phyloP scores from a whole-genome alignment of 805 yeast genomes.

The Teunomyces barrocoloradensis region DNA sequence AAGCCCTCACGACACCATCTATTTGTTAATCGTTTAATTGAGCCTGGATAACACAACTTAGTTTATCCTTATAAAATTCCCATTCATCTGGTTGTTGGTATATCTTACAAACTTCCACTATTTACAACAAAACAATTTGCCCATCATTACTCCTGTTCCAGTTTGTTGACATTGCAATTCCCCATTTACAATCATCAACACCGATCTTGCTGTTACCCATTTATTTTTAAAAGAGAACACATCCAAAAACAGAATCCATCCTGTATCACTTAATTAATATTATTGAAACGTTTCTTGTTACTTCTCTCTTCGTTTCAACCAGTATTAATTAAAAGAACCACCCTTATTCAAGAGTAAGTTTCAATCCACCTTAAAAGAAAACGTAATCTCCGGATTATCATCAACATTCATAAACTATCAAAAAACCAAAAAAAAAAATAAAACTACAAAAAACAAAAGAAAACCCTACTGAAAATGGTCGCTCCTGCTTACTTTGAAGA shows the following conservation, averaged over 20 bases:
- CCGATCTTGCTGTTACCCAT: not conserved
- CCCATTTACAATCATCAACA: slow-evolving; percentile 6
- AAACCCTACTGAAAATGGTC: slow-evolving; percentile 28
- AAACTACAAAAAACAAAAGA: slow-evolving; percentile 8
- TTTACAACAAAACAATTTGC: slow-evolving; percentile 5
- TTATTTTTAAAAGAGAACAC: not conserved
- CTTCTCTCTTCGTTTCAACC: slow-evolving; percentile 46
- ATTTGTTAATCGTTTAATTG: slow-evolving; percentile 28
- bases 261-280: slow-evolving; percentile 6
- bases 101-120: not conserved
- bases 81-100: slow-evolving; percentile 1
- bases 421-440: not conserved
- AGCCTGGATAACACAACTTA: slow-evolving; percentile 42
- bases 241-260: not conserved
- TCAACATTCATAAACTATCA: not conserved
- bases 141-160: slow-evolving; percentile 15
- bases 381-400: slow-evolving; percentile 2
- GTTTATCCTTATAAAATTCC: not conserved
- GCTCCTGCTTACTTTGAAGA: slow-evolving; percentile 43
- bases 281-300: slow-evolving; percentile 46
- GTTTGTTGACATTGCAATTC: slow-evolving; percentile 11
- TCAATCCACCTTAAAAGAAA: slow-evolving; percentile 29
- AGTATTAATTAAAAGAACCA: slow-evolving; percentile 15
- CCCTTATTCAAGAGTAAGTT: slow-evolving; percentile 37
- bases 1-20: slow-evolving; percentile 41